These are phyloP conservation scores for Kregervanrija pseudodelftensis DNA, from an alignment of 805 yeast species.

Conservation along the genomic window DNA sequence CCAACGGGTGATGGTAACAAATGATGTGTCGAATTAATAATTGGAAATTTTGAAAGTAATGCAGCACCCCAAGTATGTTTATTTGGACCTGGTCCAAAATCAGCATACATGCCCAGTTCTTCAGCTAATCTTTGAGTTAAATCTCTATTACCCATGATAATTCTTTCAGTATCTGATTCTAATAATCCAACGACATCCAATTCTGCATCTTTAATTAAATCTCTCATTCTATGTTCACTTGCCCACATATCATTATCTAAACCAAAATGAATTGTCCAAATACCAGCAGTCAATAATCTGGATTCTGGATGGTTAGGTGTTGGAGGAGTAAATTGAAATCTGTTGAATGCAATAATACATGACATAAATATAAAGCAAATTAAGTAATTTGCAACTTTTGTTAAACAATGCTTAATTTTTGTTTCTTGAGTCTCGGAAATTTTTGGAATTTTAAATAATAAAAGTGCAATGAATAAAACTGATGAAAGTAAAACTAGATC, in stretches of 20 bases:
- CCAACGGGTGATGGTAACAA: slow-evolving; percentile 95
- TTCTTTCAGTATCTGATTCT: slow-evolving; percentile 90
- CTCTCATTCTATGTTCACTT: slow-evolving; percentile 82
- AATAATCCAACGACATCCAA: slow-evolving; percentile 85
- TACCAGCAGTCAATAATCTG: slow-evolving; percentile 82
- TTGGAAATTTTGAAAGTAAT: slow-evolving; percentile 88
- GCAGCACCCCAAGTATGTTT: slow-evolving; percentile 99
- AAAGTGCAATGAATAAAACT: slow-evolving; percentile 45
- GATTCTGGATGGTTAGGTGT: slow-evolving; percentile 63
- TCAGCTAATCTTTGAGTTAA: slow-evolving; percentile 86
- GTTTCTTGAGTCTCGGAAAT: neutral
- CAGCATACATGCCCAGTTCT: slow-evolving; percentile 90
- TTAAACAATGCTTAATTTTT: slow-evolving; percentile 4
- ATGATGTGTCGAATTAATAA: slow-evolving; percentile 82
- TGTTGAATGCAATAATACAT: slow-evolving; percentile 44
- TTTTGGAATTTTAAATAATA: slow-evolving; percentile 26
- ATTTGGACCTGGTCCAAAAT: slow-evolving; percentile 96
- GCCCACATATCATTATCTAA: slow-evolving; percentile 98
- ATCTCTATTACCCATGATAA: slow-evolving; percentile 93
- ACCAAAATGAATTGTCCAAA: slow-evolving; percentile 98
- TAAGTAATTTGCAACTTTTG: slow-evolving; percentile 18
- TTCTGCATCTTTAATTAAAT: slow-evolving; percentile 76
- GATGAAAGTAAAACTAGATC: slow-evolving; percentile 62
- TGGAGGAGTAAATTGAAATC: slow-evolving; percentile 57
- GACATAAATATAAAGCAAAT: slow-evolving; percentile 37